Evolutionary conservation across 2,329 filamentous ascomycete genomes (phyloP).

Genomic region (Phaeosphaeriaceae sp.): DNA sequence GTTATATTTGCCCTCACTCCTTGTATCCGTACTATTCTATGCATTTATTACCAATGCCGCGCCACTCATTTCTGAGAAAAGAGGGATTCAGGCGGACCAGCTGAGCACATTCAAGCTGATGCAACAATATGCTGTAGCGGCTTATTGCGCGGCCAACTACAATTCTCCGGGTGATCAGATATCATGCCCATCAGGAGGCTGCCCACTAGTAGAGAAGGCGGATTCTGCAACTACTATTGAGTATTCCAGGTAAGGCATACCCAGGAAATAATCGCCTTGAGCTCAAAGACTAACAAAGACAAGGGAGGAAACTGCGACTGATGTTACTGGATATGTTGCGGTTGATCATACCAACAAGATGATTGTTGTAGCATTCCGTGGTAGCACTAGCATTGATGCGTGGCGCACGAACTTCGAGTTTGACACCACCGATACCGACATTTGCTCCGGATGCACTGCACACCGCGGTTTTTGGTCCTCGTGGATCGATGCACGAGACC

Average conservation of each 20-base stretch:
- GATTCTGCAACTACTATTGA: conserved; percentile 53
- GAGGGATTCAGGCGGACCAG: conserved; percentile 26
- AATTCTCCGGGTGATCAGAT: conserved; percentile 51
- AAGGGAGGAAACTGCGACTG: conserved; percentile 37
- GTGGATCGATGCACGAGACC: conserved; percentile 61
- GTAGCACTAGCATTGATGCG: conserved; percentile 64
- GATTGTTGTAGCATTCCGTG: conserved; percentile 67
- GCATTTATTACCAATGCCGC: conserved; percentile 22
- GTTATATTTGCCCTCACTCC: conserved; percentile 17
- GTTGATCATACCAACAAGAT: conserved; percentile 54
- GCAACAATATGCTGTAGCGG: conserved; percentile 58
- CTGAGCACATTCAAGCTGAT: conserved; percentile 37
- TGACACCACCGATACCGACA: conserved; percentile 47
- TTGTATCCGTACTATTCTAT: conserved; percentile 15
- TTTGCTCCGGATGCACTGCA: conserved; percentile 58
- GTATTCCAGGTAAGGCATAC: conserved; percentile 40
- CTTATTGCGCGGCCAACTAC: conserved; percentile 60
- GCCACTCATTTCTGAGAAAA: conserved; percentile 25
- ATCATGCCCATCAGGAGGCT: conserved; percentile 55
- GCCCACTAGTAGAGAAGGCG: conserved; percentile 56
- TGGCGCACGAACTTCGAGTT: conserved; percentile 65
- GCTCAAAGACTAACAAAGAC: conserved; percentile 3
- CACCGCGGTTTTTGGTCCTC: conserved; percentile 66
- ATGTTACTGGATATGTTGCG: conserved; percentile 56
- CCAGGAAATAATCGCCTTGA: neutral